Conservation (phyloP, 345 rosid genomes). For the Mercurialis annua region DNA sequence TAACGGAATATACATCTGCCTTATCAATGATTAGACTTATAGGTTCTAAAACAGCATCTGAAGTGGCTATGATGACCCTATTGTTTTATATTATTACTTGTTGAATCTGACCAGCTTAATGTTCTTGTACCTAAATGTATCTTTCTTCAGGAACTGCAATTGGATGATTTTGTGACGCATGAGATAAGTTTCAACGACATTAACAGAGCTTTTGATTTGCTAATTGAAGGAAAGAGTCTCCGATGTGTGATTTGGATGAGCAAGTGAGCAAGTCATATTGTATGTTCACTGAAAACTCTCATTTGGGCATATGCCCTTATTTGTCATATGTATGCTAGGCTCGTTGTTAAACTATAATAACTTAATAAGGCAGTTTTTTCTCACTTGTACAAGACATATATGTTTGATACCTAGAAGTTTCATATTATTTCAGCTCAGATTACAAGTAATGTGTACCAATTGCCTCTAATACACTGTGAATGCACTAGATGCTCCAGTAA, state of each 20-base stretch:
- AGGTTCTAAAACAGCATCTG: neutral
- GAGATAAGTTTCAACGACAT: slow-evolving; percentile 68
- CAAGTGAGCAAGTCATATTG: slow-evolving; percentile 21
- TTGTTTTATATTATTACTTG: neutral
- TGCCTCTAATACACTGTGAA: slow-evolving; percentile 35
- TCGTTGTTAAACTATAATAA: slow-evolving; percentile 2
- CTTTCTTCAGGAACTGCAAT: slow-evolving; percentile 48
- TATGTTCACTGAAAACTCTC: neutral
- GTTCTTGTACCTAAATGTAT: neutral
- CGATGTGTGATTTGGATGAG: slow-evolving; percentile 79
- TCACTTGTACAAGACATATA: neutral
- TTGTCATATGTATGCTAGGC: neutral
- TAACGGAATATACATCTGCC: neutral
- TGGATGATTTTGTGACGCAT: slow-evolving; percentile 80
- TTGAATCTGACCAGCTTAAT: neutral
- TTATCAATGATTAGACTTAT: neutral
- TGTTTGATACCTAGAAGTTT: neutral
- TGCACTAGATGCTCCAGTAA: slow-evolving; percentile 48
- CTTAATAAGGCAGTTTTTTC: neutral
- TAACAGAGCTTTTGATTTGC: slow-evolving; percentile 65
- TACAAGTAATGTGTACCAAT: neutral
- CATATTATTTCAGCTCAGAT: neutral
- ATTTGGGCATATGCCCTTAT: neutral
- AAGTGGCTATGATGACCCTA: neutral
- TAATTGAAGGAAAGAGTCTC: slow-evolving; percentile 52